A percentile compares a stretch with the other conserved stretches of the same genome.
phyloP scores from a whole-genome alignment of 345 rosid genomes.

The Pistacia vera region DNA sequence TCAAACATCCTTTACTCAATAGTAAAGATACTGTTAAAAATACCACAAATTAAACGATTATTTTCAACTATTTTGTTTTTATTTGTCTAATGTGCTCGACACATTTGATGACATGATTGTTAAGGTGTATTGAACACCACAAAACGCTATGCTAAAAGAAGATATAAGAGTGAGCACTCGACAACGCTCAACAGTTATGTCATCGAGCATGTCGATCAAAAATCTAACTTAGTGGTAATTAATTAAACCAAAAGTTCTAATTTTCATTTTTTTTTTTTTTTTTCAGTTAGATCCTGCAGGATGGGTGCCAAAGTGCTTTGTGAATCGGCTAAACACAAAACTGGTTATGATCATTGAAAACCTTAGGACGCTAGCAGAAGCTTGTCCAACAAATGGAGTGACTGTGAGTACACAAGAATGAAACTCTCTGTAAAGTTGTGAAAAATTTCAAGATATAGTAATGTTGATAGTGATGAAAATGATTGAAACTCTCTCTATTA shows the following conservation, averaged over 20 bases:
- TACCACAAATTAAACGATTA: too few relatives aligned
- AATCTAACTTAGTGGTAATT: not conserved
- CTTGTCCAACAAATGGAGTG: constrained; percentile 25
- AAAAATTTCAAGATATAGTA: constrained; percentile 5
- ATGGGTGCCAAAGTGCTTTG: constrained; percentile 82
- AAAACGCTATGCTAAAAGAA: too few relatives aligned
- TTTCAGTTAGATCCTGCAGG: constrained; percentile 87
- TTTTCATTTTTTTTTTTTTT: too few relatives aligned
- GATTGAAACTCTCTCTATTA: not conserved
- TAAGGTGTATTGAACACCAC: too few relatives aligned
- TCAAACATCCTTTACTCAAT: too few relatives aligned
- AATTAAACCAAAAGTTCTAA: not conserved
- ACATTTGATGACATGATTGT: too few relatives aligned
- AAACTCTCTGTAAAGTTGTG: not conserved
- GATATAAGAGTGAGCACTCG: too few relatives aligned
- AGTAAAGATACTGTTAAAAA: too few relatives aligned
- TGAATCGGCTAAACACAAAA: constrained; percentile 73
- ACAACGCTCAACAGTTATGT: too few relatives aligned
- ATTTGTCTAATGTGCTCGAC: too few relatives aligned
- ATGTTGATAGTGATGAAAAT: not conserved
- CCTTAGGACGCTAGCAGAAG: constrained; percentile 65
- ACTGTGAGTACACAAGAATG: not conserved
- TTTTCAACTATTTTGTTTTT: too few relatives aligned
- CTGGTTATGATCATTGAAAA: constrained; percentile 78
- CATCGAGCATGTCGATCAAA: too few relatives aligned